Base-by-base conservation (phyloP, 441 rosid species). In the Sinapis alba region DNA sequence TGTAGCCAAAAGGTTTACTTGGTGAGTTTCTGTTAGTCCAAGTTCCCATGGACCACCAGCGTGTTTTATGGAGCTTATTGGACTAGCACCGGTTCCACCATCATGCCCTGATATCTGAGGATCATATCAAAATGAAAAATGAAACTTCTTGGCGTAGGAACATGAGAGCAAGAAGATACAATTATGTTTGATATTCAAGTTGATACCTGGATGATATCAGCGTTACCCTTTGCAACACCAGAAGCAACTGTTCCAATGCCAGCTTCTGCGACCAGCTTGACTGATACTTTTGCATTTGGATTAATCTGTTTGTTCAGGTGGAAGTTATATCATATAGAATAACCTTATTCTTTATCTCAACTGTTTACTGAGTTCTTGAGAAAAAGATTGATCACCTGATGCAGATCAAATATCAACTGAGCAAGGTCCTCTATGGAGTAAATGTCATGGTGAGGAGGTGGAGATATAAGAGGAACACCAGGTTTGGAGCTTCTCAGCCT, bases 21-120 rank as follows among this genome's bases (percentile, higher is more conserved):
- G 98, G 85, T 93, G 90, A 68, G 94, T 85, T 85, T 96, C 99
- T 15, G 97, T 88, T 53, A 96, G 81, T 67, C 98, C 99, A 78
- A 96, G 97, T 78, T 96, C 99, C 99, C 98, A 96, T 47, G 99
- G 99, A 30, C 99, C 99, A 78, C 99, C 98, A 74, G 99, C 99
- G 80, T 96, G 98, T 84, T 96, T 96, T 72, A 93, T 96, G 75
- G 99, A 96, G 82, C 98, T 96, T 78, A 96, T 87, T 30, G 98
- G 99, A 80, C 98, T 96, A 63, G 99, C 99, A 68, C 99, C 98
- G 4, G 99, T 96, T 81, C 98, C 99, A 78, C 98, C 99, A 84
- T 96, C 98, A 82, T 96, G 99, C 18, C 99, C 97, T 56, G 99
- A 96, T 86, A 96, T 90, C 98, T 96, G 87, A 72, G 63, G 57